Evolutionary conservation across 768 basidiomycete genomes (phyloP).

Genomic region (Serpula lacrymans): DNA sequence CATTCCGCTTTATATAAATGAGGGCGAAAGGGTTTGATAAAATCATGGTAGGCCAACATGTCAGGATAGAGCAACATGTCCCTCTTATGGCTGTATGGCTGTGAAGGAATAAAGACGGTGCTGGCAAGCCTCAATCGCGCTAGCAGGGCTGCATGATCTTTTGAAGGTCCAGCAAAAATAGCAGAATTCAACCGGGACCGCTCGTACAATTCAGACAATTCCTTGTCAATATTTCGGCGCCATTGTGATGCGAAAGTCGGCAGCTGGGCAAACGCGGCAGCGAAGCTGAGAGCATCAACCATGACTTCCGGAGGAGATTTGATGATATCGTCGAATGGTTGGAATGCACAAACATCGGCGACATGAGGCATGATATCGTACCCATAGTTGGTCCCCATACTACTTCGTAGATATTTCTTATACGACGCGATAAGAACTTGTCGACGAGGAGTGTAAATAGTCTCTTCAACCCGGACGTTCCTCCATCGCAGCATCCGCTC

Average conservation of each 20-base stretch:
- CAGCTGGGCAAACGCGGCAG: conserved; percentile 12
- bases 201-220: not conserved
- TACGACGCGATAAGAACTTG: conserved; percentile 19
- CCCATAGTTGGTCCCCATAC: too few species aligned
- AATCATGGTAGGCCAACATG: too few species aligned
- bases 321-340: conserved; percentile 21
- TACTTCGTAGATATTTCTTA: too few species aligned
- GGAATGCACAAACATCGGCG: conserved; percentile 20
- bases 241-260: conserved; percentile 10
- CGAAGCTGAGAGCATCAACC: conserved; percentile 1
- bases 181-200: not conserved
- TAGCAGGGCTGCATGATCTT: not conserved
- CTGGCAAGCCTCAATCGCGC: conserved; percentile 1
- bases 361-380: conserved; percentile 27
- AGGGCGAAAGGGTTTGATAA: not conserved
- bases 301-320: conserved; percentile 12
- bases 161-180: too few species aligned
- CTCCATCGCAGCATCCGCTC: conserved; percentile 28
- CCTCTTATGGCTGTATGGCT: not conserved
- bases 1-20: not conserved
- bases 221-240: conserved; percentile 3
- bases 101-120: not conserved
- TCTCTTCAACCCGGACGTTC: conserved; percentile 27
- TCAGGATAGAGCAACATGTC: not conserved
- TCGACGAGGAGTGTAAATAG: conserved; percentile 23